Evolutionary conservation across 495 filamentous ascomycete species (phyloP).

Genomic region (Neurospora terricola): DNA sequence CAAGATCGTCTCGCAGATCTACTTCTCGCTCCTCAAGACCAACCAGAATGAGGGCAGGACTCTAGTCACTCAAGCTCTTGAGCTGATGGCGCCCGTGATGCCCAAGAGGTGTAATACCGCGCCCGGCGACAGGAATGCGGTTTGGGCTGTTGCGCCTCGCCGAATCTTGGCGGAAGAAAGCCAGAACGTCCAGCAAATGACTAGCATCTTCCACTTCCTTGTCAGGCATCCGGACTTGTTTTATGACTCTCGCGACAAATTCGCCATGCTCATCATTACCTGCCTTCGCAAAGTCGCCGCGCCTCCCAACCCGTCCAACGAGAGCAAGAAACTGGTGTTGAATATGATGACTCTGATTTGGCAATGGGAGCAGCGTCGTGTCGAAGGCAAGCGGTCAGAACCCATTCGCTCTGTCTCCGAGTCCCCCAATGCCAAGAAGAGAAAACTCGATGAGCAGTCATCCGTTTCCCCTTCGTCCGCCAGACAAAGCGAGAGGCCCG

Average conservation of each 20-base stretch:
- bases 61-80: conserved; percentile 86
- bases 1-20: conserved; percentile 93
- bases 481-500: conserved; percentile 45
- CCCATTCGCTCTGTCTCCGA: conserved; percentile 44
- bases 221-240: conserved; percentile 88
- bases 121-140: conserved; percentile 37
- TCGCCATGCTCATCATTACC: conserved; percentile 77
- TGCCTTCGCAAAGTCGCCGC: conserved; percentile 81
- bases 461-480: conserved; percentile 39
- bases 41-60: conserved; percentile 91
- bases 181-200: conserved; percentile 93
- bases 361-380: conserved; percentile 81
- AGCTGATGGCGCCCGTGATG: conserved; percentile 86
- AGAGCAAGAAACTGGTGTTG: conserved; percentile 84
- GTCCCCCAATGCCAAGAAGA: conserved; percentile 65
- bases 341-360: conserved; percentile 84
- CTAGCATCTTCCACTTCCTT: conserved; percentile 93
- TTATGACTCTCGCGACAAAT: conserved; percentile 87
- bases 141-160: conserved; percentile 86
- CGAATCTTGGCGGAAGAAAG: conserved; percentile 90
- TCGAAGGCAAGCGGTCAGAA: conserved; percentile 41
- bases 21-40: conserved; percentile 78
- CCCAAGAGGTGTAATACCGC: conserved; percentile 55
- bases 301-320: conserved; percentile 76
- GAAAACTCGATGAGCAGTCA: conserved; percentile 53